phyloP scores from a whole-genome alignment of 345 rosid species.

The Stellera chamaejasme region DNA sequence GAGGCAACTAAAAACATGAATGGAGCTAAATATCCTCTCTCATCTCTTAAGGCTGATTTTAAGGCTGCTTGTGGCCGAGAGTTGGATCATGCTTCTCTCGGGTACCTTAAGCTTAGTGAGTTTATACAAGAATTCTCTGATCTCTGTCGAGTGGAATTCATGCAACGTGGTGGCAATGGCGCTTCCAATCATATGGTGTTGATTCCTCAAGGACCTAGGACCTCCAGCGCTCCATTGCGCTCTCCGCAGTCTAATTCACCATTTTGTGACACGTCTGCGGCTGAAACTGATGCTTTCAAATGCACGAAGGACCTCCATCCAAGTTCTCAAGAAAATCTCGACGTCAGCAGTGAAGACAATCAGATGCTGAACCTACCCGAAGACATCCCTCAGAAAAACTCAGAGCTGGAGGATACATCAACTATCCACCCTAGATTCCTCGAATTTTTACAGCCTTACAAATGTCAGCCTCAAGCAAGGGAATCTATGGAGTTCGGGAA shows the following conservation, averaged over 20 bases:
- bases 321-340: constrained; percentile 15
- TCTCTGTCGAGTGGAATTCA: constrained; percentile 36
- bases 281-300: constrained; percentile 11
- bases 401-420: constrained; percentile 9
- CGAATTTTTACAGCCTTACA: constrained; percentile 24
- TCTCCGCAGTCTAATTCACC: constrained; percentile 13
- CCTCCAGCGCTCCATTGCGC: constrained; percentile 16
- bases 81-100: constrained; percentile 65
- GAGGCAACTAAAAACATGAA: constrained; percentile 20
- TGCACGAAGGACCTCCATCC: constrained; percentile 15
- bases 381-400: constrained; percentile 4
- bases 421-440: constrained; percentile 5
- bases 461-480: constrained; percentile 14
- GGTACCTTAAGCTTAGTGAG: constrained; percentile 68
- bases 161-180: constrained; percentile 26
- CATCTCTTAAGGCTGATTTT: constrained; percentile 80
- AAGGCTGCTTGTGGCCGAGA: constrained; percentile 49
- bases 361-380: constrained; percentile 3
- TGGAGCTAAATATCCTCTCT: constrained; percentile 54
- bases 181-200: constrained; percentile 65
- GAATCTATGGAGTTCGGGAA: neutral
- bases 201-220: constrained; percentile 30
- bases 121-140: constrained; percentile 51
- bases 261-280: constrained; percentile 9
- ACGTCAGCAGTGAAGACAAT: constrained; percentile 6